A percentile compares a stretch with the other conserved stretches of the same genome.
Evolutionary conservation across 1,284 basidiomycete species (phyloP).

Genomic region (Mycena sp.): DNA sequence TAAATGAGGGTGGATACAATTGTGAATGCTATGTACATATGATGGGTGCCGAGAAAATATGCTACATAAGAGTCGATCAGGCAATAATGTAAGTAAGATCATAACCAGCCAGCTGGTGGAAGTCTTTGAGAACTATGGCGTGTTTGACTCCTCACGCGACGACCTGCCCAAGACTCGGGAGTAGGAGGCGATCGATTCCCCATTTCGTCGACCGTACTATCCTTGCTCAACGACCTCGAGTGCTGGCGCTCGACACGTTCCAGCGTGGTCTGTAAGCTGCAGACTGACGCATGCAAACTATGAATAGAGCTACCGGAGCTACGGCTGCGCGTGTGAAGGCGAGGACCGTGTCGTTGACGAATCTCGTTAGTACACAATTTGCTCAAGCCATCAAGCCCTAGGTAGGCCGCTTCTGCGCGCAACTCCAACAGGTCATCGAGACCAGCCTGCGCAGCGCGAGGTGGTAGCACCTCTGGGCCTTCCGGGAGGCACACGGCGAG

Average conservation of each 20-base stretch:
- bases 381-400: conserved; percentile 69
- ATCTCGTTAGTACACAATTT: conserved; percentile 75
- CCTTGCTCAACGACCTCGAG: conserved; percentile 24
- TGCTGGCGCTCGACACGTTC: conserved; percentile 51
- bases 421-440: conserved; percentile 28
- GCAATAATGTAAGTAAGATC: conserved; percentile 21
- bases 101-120: conserved; percentile 63
- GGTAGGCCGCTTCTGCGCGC: conserved; percentile 51
- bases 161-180: conserved; percentile 50
- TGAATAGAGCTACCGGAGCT: conserved; percentile 48
- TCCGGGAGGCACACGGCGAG: conserved; percentile 56
- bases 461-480: conserved; percentile 64
- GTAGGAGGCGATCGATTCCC: conserved; percentile 45
- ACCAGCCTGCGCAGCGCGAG: conserved; percentile 22
- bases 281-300: conserved; percentile 56
- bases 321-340: conserved; percentile 46
- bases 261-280: conserved; percentile 56
- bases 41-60: too few relatives aligned
- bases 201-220: conserved; percentile 32
- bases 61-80: conserved; percentile 9
- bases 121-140: conserved; percentile 38
- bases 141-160: conserved; percentile 38
- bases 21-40: too few relatives aligned
- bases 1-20: too few relatives aligned
- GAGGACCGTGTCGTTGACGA: conserved; percentile 50